Percentiles rank a stretch among this genome's conserved stretches.
Conservation (phyloP, 805 yeast species). For the Tetrapisispora phaffii region DNA sequence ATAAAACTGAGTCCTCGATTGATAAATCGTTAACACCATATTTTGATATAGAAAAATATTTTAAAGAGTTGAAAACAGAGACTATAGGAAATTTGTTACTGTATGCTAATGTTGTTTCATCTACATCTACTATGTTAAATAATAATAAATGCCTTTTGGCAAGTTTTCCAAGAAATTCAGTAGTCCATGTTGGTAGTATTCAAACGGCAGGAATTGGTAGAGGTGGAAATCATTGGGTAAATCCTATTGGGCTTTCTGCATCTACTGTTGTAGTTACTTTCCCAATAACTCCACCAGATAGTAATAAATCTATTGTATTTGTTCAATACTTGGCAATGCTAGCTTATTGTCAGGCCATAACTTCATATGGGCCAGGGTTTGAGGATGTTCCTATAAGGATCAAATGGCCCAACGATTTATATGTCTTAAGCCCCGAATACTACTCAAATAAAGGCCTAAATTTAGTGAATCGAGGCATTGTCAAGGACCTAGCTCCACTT, state of each 20-base stretch:
- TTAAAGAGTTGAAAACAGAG: constrained; percentile 26
- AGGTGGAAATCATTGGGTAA: constrained; percentile 91
- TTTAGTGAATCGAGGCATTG: constrained; percentile 15
- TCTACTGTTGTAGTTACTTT: constrained; percentile 60
- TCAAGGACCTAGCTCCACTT: constrained; percentile 30
- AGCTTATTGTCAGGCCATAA: constrained; percentile 72
- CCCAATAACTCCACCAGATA: constrained; percentile 33
- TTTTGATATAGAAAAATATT: constrained; percentile 57
- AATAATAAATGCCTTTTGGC: constrained; percentile 51
- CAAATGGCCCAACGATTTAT: constrained; percentile 97
- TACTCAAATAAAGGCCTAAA: constrained; percentile 27
- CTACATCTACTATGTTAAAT: constrained; percentile 75
- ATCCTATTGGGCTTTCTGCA: constrained; percentile 87
- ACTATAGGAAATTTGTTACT: constrained; percentile 53
- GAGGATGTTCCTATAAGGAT: constrained; percentile 68
- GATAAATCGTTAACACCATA: constrained; percentile 51
- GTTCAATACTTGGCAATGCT: constrained; percentile 77
- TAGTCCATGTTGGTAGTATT: constrained; percentile 50
- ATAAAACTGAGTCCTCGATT: constrained; percentile 39
- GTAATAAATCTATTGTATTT: constrained; percentile 59
- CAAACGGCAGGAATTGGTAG: constrained; percentile 92
- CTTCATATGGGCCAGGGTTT: constrained; percentile 51
- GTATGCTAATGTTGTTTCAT: constrained; percentile 84
- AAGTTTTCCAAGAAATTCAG: constrained; percentile 31
- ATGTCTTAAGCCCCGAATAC: constrained; percentile 58